A percentile compares a stretch with the other conserved stretches of the same genome.
Evolutionary conservation across 2,329 filamentous ascomycete species (phyloP).

Genomic region (Xylariomycetidae sp.): DNA sequence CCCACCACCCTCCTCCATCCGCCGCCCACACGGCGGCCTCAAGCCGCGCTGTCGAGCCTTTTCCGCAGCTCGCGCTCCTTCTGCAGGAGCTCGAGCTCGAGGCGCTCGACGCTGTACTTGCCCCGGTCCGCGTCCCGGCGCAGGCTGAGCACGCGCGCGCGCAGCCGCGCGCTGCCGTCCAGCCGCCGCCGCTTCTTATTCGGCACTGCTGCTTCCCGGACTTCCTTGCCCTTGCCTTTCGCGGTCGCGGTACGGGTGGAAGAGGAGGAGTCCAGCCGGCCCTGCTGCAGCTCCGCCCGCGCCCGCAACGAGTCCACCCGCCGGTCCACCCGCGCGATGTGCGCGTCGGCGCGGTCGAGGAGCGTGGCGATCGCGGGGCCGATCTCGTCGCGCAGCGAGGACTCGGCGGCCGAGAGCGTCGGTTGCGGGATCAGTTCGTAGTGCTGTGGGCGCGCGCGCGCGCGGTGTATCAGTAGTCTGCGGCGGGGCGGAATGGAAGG

Average conservation of each 20-base stretch:
- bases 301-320: conserved; percentile 80
- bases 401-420: conserved; percentile 74
- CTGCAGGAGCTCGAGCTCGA: conserved; percentile 82
- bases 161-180: conserved; percentile 45
- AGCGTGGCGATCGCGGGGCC: conserved; percentile 78
- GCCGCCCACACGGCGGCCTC: conserved; percentile 8
- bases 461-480: background rate
- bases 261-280: conserved; percentile 40
- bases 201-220: too few relatives aligned
- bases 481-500: background rate
- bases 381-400: conserved; percentile 80
- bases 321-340: conserved; percentile 75
- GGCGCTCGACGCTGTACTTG: conserved; percentile 79
- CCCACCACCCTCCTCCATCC: too few relatives aligned
- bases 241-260: conserved; percentile 15
- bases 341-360: conserved; percentile 73
- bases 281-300: conserved; percentile 76
- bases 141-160: conserved; percentile 60
- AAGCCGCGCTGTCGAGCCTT: conserved; percentile 36
- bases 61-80: conserved; percentile 55
- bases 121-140: conserved; percentile 79
- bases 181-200: conserved; percentile 30
- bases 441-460: conserved; percentile 48
- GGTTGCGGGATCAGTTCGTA: conserved; percentile 89
- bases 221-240: conserved; percentile 3